Conservation (phyloP, 495 filamentous ascomycete species). For the Penicillium herquei region DNA sequence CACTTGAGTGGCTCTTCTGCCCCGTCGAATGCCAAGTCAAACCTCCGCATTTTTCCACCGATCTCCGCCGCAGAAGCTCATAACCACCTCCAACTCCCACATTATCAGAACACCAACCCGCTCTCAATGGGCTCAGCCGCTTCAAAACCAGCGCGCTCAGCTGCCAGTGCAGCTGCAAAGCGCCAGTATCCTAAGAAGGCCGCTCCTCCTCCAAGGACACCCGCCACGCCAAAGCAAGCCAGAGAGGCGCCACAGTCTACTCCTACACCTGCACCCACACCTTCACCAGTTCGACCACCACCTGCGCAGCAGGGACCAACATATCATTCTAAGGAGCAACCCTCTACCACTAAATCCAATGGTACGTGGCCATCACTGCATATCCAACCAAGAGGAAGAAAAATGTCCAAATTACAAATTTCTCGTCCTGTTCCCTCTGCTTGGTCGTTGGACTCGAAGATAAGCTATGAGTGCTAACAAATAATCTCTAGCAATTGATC, state of each 20-base stretch:
- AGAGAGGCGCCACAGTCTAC: constrained; percentile 12
- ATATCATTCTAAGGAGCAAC: constrained; percentile 40
- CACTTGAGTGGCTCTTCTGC: constrained; percentile 15
- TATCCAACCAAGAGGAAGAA: background rate
- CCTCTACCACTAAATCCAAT: constrained; percentile 33
- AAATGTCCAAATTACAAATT: no score
- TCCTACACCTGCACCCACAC: constrained; percentile 17
- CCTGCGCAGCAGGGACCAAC: constrained; percentile 33
- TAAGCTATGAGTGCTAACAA: no score
- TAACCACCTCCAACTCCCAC: constrained; percentile 1
- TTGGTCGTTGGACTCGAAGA: no score
- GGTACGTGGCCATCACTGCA: constrained; percentile 20
- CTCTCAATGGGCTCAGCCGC: constrained; percentile 58
- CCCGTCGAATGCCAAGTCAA: constrained; percentile 20
- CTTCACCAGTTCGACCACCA: constrained; percentile 11
- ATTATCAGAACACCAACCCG: background rate
- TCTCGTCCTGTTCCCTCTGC: no score
- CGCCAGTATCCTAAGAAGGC: constrained; percentile 57
- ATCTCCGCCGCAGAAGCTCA: constrained; percentile 23
- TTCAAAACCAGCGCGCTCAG: constrained; percentile 60
- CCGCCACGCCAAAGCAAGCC: constrained; percentile 16
- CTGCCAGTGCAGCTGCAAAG: constrained; percentile 49
- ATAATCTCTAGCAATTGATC: constrained; percentile 53
- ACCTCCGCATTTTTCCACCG: constrained; percentile 23
- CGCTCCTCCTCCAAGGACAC: constrained; percentile 30